Evolutionary conservation across 768 basidiomycete genomes (phyloP).

Genomic region (Naganishia randhawae): DNA sequence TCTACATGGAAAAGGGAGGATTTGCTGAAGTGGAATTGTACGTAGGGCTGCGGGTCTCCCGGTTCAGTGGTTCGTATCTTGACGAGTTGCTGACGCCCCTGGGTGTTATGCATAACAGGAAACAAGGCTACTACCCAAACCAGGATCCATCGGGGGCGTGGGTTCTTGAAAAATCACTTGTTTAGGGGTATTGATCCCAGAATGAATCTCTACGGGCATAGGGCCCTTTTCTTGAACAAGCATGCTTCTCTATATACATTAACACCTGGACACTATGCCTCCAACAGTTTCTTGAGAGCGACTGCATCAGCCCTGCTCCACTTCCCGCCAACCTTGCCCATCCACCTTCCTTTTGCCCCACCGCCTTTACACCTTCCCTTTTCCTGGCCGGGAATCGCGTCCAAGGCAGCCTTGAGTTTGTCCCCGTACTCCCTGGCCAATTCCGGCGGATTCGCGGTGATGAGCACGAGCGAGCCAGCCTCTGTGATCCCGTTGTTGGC

Average conservation of each 20-base stretch:
- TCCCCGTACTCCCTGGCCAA: conserved; percentile 41
- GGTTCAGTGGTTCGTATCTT: neutral
- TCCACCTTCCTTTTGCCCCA: conserved; percentile 47
- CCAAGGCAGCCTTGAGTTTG: conserved; percentile 35
- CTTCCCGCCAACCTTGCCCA: conserved; percentile 46
- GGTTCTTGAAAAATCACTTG: conserved; percentile 15
- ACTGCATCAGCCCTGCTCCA: conserved; percentile 31
- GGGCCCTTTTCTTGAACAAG: neutral
- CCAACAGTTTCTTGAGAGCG: neutral
- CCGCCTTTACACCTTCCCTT: conserved; percentile 45
- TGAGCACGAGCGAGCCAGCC: conserved; percentile 33
- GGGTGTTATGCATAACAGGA: neutral
- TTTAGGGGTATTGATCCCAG: neutral
- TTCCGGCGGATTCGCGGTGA: conserved; percentile 38
- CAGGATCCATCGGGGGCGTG: conserved; percentile 15
- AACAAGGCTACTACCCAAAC: conserved; percentile 21
- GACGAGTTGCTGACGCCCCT: no score
- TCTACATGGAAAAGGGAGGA: conserved; percentile 43
- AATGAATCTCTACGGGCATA: neutral
- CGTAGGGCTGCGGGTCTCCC: conserved; percentile 26
- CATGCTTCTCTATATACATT: neutral
- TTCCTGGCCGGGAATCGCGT: conserved; percentile 29
- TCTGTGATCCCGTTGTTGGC: conserved; percentile 15
- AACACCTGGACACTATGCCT: neutral
- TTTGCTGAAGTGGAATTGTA: conserved; percentile 44